These are phyloP conservation scores for Magnaporthiopsis rhizophila DNA, from an alignment of 2,329 filamentous ascomycete species.

Conservation along the genomic window DNA sequence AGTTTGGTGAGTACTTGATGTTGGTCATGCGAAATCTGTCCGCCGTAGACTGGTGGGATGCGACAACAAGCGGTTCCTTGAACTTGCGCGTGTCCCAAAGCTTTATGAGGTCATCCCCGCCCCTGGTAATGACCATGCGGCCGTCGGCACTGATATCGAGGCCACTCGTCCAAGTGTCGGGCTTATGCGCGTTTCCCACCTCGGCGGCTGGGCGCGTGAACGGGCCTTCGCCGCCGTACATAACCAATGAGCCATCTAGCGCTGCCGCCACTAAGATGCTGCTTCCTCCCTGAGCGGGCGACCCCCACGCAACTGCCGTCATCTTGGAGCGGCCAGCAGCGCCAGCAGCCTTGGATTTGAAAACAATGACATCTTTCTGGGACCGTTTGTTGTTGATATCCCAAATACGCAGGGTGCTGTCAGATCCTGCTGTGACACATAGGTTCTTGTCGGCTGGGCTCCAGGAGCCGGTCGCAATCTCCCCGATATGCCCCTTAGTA, in stretches of 20 bases:
- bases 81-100: slow-evolving; percentile 97
- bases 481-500: slow-evolving; percentile 92
- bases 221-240: slow-evolving; percentile 88
- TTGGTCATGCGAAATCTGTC: slow-evolving; percentile 76
- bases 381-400: slow-evolving; percentile 84
- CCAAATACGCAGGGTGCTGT: slow-evolving; percentile 95
- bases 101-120: slow-evolving; percentile 88
- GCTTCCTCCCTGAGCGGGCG: slow-evolving; percentile 64
- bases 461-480: slow-evolving; percentile 85
- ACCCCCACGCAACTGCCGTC: slow-evolving; percentile 85
- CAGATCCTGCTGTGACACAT: slow-evolving; percentile 85
- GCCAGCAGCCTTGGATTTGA: slow-evolving; percentile 86
- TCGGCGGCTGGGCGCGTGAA: slow-evolving; percentile 76
- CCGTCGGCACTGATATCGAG: slow-evolving; percentile 88
- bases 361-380: slow-evolving; percentile 90
- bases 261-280: slow-evolving; percentile 76
- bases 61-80: slow-evolving; percentile 76
- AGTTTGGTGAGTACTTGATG: slow-evolving; percentile 82
- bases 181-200: slow-evolving; percentile 72
- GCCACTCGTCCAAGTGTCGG: slow-evolving; percentile 84
- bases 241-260: slow-evolving; percentile 79
- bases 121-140: slow-evolving; percentile 80
- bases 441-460: slow-evolving; percentile 78
- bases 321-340: slow-evolving; percentile 87
- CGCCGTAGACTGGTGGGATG: slow-evolving; percentile 73